These are phyloP conservation scores for Fusarium odoratissimum DNA, from an alignment of 2,329 filamentous ascomycete genomes.

Conservation along the genomic window DNA sequence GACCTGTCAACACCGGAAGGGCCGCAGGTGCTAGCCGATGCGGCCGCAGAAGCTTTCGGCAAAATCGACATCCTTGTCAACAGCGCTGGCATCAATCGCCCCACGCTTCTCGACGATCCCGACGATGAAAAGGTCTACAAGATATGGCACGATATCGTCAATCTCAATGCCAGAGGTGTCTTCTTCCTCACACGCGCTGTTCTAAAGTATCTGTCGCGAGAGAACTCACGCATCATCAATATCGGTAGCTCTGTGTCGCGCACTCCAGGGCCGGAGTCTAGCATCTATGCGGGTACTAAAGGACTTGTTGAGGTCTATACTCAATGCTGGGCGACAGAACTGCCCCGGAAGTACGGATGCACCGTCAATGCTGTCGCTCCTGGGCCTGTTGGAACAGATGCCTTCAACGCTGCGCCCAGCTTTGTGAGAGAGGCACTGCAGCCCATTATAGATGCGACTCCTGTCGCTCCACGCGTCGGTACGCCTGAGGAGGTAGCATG, in stretches of 20 bases:
- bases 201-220: background rate
- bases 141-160: background rate
- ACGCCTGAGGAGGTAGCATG: conserved; percentile 10
- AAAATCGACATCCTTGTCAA: background rate
- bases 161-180: conserved; percentile 1
- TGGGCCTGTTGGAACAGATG: conserved; percentile 44
- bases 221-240: conserved; percentile 16
- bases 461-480: background rate
- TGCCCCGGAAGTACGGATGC: conserved; percentile 39
- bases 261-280: background rate
- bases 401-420: conserved; percentile 5
- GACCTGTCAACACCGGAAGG: background rate
- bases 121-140: background rate
- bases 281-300: conserved; percentile 12
- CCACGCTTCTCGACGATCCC: background rate
- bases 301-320: conserved; percentile 10
- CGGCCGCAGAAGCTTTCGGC: background rate
- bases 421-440: background rate
- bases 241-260: conserved; percentile 2
- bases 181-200: conserved; percentile 5
- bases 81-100: background rate
- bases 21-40: background rate
- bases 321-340: conserved; percentile 3
- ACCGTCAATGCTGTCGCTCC: conserved; percentile 49
- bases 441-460: background rate